Percentiles rank a stretch among this genome's conserved stretches.
Evolutionary conservation across 2,329 filamentous ascomycete genomes (phyloP).

Genomic region (Chaetomium globosum): DNA sequence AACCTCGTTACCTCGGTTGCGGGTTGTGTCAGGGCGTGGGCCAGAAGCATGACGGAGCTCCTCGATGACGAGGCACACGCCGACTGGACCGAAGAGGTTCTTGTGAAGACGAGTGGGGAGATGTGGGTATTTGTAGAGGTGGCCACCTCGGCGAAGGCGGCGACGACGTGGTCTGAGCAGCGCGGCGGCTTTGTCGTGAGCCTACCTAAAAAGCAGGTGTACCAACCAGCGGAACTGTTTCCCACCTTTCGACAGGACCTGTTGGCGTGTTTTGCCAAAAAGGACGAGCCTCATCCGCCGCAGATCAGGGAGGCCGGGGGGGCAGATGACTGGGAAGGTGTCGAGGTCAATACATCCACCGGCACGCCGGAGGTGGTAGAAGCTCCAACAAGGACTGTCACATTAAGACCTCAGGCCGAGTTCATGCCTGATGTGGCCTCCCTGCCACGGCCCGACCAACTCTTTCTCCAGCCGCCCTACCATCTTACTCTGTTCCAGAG

Average conservation of each 20-base stretch:
- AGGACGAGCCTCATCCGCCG: constrained; percentile 26
- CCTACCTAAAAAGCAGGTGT: constrained; percentile 43
- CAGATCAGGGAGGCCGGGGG: constrained; percentile 11
- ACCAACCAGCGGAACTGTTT: constrained; percentile 42
- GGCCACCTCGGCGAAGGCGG: constrained; percentile 38
- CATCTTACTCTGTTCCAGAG: constrained; percentile 47
- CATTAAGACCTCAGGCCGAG: constrained; percentile 30
- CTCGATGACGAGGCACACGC: constrained; percentile 47
- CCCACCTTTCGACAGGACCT: constrained; percentile 44
- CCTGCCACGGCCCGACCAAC: constrained; percentile 52
- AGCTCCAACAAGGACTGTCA: neutral
- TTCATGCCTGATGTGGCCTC: constrained; percentile 48
- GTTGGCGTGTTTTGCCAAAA: constrained; percentile 43
- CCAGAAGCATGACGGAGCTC: constrained; percentile 45
- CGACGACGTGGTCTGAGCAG: constrained; percentile 46
- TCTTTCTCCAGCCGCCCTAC: constrained; percentile 53
- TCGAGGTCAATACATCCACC: constrained; percentile 42
- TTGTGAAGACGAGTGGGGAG: constrained; percentile 41
- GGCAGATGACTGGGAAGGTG: constrained; percentile 51
- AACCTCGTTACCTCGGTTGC: constrained; percentile 46
- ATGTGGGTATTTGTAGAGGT: constrained; percentile 47
- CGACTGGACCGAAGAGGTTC: constrained; percentile 48
- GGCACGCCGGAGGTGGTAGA: constrained; percentile 44
- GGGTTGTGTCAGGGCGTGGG: constrained; percentile 47
- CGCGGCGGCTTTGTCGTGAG: constrained; percentile 45